Percentiles rank a stretch among this genome's conserved stretches.
Conservation (phyloP, 805 yeast species). For the Candida endomychidarum region DNA sequence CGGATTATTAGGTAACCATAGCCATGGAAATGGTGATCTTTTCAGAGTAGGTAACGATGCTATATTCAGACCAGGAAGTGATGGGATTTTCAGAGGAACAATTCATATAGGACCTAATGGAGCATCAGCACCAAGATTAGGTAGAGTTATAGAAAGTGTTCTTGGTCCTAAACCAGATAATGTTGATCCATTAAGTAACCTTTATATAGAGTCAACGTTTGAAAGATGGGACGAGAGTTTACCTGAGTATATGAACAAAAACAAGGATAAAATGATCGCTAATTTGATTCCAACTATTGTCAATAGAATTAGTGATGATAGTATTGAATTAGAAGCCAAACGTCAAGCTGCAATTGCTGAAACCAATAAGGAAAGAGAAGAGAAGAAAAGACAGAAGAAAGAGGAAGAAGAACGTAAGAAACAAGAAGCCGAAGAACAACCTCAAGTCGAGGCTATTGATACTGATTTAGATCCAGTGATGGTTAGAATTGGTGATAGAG, state of each 20-base stretch:
- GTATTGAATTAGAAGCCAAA: conserved; percentile 37
- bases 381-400: conserved; percentile 26
- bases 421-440: conserved; percentile 21
- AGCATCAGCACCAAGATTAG: conserved; percentile 17
- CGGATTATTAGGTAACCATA: conserved; percentile 19
- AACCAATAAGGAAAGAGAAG: conserved; percentile 35
- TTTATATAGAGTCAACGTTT: conserved; percentile 48
- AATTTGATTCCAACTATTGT: conserved; percentile 37
- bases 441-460: conserved; percentile 2
- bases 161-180: conserved; percentile 15
- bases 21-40: conserved; percentile 6
- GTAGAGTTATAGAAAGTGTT: conserved; percentile 25
- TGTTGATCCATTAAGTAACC: conserved; percentile 20
- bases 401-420: conserved; percentile 22
- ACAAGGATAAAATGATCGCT: conserved; percentile 23
- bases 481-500: conserved; percentile 72
- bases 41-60: conserved; percentile 9
- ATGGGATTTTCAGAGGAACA: conserved; percentile 23
- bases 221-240: conserved; percentile 70
- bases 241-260: conserved; percentile 48
- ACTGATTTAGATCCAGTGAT: conserved; percentile 48
- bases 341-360: conserved; percentile 25
- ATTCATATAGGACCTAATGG: conserved; percentile 21
- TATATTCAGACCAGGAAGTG: too few species aligned
- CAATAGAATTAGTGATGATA: conserved; percentile 48